phyloP scores from a whole-genome alignment of 1,284 basidiomycete genomes.

The Ceratobasidium sp. region DNA sequence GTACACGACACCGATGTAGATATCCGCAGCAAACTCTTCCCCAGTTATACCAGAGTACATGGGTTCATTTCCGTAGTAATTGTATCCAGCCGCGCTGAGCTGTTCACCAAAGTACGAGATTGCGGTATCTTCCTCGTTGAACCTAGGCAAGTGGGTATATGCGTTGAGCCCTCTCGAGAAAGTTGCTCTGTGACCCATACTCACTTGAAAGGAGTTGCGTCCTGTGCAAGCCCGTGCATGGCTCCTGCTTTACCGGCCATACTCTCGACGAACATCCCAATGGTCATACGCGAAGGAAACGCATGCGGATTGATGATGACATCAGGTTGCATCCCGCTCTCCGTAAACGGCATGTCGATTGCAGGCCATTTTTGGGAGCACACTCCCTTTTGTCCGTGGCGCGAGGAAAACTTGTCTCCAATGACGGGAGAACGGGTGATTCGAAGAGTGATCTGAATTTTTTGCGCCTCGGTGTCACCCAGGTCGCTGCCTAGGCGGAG shows the following conservation, averaged over 20 bases:
- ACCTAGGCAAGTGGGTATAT: constrained; percentile 64
- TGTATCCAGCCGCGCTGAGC: constrained; percentile 93
- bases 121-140: constrained; percentile 95
- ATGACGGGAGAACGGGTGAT: constrained; percentile 97
- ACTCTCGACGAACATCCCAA: constrained; percentile 99
- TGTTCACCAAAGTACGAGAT: constrained; percentile 98
- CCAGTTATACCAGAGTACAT: constrained; percentile 99
- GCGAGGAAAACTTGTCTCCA: constrained; percentile 99
- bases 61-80: constrained; percentile 99
- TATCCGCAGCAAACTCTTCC: constrained; percentile 97
- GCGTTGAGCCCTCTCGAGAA: background rate
- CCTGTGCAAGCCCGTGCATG: constrained; percentile 98
- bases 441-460: constrained; percentile 93
- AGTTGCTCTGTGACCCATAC: constrained; percentile 51
- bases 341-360: constrained; percentile 98
- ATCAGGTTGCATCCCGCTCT: constrained; percentile 99
- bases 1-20: constrained; percentile 98
- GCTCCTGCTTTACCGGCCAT: constrained; percentile 99
- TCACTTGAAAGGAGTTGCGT: constrained; percentile 97
- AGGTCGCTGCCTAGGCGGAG: constrained; percentile 76
- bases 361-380: constrained; percentile 99
- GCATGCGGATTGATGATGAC: constrained; percentile 99
- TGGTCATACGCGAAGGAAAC: constrained; percentile 99
- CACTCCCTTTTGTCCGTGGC: constrained; percentile 99
- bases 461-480: constrained; percentile 90